phyloP scores from a whole-genome alignment of 2,329 filamentous ascomycete genomes.

The Calonectria pseudoreteaudii region DNA sequence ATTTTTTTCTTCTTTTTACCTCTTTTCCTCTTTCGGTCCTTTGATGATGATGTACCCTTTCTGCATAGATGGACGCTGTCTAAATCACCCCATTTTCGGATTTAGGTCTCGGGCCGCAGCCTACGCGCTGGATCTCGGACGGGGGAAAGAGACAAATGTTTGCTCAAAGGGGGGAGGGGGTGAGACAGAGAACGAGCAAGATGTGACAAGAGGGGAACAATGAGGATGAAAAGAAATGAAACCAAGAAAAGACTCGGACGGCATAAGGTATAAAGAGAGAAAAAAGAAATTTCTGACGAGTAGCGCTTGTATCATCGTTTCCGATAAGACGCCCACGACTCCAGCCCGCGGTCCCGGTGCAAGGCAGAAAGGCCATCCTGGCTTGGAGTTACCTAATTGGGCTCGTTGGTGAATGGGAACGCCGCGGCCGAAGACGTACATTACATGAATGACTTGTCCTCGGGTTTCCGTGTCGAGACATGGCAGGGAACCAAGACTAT shows the following conservation, averaged over 20 bases:
- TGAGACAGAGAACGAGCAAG: not conserved
- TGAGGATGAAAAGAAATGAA: not conserved
- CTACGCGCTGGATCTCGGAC: not conserved
- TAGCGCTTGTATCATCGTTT: not conserved
- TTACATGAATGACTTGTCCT: not conserved
- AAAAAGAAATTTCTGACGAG: conserved; percentile 12
- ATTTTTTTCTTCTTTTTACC: not conserved
- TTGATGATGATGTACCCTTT: not conserved
- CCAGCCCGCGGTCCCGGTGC: not conserved
- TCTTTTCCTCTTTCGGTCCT: not conserved
- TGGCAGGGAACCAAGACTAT: not conserved
- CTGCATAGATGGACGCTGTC: not conserved
- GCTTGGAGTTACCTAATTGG: not conserved
- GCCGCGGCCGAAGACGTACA: conserved; percentile 6
- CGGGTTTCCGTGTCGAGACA: not conserved
- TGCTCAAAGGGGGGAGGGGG: conserved; percentile 3
- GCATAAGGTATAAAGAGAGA: conserved; percentile 3
- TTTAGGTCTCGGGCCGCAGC: not conserved
- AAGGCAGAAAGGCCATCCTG: not conserved
- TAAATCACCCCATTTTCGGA: conserved; percentile 24
- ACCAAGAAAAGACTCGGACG: not conserved
- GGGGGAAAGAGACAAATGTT: not conserved
- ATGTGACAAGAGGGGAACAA: not conserved
- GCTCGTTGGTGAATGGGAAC: not conserved
- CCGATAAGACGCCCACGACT: conserved; percentile 10